A percentile compares a stretch with the other conserved stretches of the same genome.
phyloP scores from a whole-genome alignment of 1,284 basidiomycete genomes.

The Cutaneotrichosporon cyanovorans region DNA sequence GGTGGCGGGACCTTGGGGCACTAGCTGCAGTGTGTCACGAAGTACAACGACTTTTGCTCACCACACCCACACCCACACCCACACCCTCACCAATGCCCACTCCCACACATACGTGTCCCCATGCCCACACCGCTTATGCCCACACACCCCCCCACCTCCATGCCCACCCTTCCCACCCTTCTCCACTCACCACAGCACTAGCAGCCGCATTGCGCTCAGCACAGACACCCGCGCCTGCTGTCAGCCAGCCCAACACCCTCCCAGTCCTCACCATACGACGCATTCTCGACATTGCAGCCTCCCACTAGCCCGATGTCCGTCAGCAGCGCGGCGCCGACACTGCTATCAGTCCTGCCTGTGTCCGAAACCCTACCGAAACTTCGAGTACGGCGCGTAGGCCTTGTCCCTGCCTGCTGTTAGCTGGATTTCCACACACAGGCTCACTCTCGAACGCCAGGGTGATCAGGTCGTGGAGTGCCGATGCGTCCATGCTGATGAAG shows the following conservation, averaged over 20 bases:
- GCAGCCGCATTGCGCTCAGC: constrained; percentile 75
- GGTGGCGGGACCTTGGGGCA: too few relatives aligned
- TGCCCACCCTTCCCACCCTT: neutral
- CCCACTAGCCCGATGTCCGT: constrained; percentile 61
- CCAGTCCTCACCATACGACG: constrained; percentile 64
- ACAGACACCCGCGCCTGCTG: constrained; percentile 56
- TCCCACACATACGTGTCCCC: too few relatives aligned
- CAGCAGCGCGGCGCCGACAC: constrained; percentile 74
- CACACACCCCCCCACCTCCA: too few relatives aligned
- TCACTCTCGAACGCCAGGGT: constrained; percentile 28
- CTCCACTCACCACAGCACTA: constrained; percentile 4
- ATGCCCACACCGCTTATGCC: too few relatives aligned
- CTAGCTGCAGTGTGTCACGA: too few relatives aligned
- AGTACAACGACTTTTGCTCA: too few relatives aligned
- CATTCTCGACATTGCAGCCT: constrained; percentile 85
- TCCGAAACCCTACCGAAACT: constrained; percentile 55
- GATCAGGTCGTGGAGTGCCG: constrained; percentile 33
- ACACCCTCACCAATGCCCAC: too few relatives aligned
- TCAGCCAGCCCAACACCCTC: neutral
- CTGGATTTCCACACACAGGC: neutral
- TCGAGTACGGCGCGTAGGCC: constrained; percentile 69
- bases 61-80: too few relatives aligned
- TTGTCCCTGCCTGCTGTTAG: constrained; percentile 50
- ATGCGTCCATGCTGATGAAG: constrained; percentile 14
- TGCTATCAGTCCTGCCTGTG: constrained; percentile 7